Base-by-base conservation (phyloP, 305 asterid genomes). In the Caryopteris hybrid region DNA sequence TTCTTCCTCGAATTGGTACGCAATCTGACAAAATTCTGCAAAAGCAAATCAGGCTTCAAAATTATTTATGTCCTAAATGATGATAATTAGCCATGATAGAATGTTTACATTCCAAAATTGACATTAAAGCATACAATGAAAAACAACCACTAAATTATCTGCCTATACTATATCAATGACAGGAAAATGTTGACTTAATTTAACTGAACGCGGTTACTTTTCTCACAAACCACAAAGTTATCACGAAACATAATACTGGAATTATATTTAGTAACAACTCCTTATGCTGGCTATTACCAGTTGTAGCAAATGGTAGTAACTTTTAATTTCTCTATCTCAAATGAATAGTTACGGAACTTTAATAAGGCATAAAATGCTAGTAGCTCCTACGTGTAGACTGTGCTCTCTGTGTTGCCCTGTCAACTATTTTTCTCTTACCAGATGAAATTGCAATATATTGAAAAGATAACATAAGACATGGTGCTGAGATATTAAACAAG, bases 21-120 rank as follows among this genome's bases (percentile, higher is more conserved):
- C 96, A 90, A 56, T 92, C 98, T 0, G 97, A 92, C 66, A 92
- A 43, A 65, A 92, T 86, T 76, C 98, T 92, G 95, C 89, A 78
- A 48, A n/a, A 62, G 2, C 64, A 64, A 31, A 68, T 54, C 68
- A 60, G 46, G 64, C 33, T 23, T 39, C 41, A 65, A 64, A 10
- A 46, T 4, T 17, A 17, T 53, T 42, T 12, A 33, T 29, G 52
- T 23, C 71, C 52, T 52, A 9, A 11, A 66, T 5, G 54, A 51
- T 38, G 21, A 68, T 53, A 55, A 21, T 13, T 25, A 36, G 7
- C 18, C 25, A 64, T 12, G 13, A 8, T 31, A 39, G 42, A 65
- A 27, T 34, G 46, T 23, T n/a, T 74, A 18, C 27, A 31, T 45
- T 6, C 33, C 45, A 11, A 39, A 52, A 25, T 21, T 68, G 54